These are phyloP conservation scores for Suillus brevipes DNA, from an alignment of 768 basidiomycete species.

Conservation along the genomic window DNA sequence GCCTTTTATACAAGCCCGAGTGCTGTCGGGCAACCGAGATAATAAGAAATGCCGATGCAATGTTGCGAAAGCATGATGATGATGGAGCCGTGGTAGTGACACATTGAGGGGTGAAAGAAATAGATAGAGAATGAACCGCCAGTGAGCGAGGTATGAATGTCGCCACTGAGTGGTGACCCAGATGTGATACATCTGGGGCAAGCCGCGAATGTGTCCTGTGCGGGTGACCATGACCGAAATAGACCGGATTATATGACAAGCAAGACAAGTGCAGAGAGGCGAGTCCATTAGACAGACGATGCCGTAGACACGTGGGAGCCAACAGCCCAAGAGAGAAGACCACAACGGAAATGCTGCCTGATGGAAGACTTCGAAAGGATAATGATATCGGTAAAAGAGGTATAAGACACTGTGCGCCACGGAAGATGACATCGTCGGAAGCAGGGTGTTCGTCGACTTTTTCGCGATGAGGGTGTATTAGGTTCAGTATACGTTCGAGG, in stretches of 20 bases:
- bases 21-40: slow-evolving; percentile 29
- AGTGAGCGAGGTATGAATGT: slow-evolving; percentile 50
- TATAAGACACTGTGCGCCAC: slow-evolving; percentile 26
- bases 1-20: slow-evolving; percentile 40
- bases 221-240: slow-evolving; percentile 39
- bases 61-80: slow-evolving; percentile 43
- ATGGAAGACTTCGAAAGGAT: slow-evolving; percentile 40
- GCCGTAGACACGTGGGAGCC: slow-evolving; percentile 26
- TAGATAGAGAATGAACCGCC: slow-evolving; percentile 26
- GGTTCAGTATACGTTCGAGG: slow-evolving; percentile 30
- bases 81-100: slow-evolving; percentile 42
- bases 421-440: slow-evolving; percentile 19
- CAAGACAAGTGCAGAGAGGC: slow-evolving; percentile 25
- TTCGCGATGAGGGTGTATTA: slow-evolving; percentile 9
- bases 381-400: slow-evolving; percentile 40
- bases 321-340: slow-evolving; percentile 34
- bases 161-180: slow-evolving; percentile 35
- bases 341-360: slow-evolving; percentile 30
- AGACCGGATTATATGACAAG: slow-evolving; percentile 27
- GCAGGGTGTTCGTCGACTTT: slow-evolving; percentile 9
- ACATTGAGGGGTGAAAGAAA: slow-evolving; percentile 38
- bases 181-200: slow-evolving; percentile 24
- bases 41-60: slow-evolving; percentile 36
- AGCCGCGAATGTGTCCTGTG: slow-evolving; percentile 36
- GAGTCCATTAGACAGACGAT: slow-evolving; percentile 30